Conservation (phyloP, 192 early-diverging fungal genomes). For the Coemansia sp. region DNA sequence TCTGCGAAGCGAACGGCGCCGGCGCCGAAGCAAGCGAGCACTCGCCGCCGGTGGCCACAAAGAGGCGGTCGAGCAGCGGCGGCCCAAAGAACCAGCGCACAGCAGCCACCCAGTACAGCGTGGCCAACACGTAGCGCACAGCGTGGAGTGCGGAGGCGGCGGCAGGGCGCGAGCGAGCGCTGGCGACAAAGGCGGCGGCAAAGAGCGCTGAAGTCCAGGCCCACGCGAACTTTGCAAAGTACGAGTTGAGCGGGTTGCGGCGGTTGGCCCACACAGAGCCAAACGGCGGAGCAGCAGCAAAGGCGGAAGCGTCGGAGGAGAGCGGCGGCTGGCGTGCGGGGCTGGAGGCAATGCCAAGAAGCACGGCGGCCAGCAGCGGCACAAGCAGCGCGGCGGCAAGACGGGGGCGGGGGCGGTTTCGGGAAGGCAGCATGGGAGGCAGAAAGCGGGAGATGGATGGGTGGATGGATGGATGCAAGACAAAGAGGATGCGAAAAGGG, state of each 20-base stretch:
- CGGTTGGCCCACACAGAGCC: constrained; percentile 63
- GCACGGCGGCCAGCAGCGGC: constrained; percentile 34
- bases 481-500: neutral
- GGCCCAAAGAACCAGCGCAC: constrained; percentile 88
- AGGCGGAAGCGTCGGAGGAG: neutral
- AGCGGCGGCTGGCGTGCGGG: neutral
- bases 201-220: constrained; percentile 79
- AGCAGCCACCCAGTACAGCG: constrained; percentile 81
- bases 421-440: neutral
- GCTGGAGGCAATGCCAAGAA: constrained; percentile 19
- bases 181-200: constrained; percentile 50
- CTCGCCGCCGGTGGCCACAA: constrained; percentile 66
- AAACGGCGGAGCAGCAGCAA: constrained; percentile 10
- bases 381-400: constrained; percentile 27
- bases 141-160: constrained; percentile 14
- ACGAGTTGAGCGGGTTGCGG: constrained; percentile 71
- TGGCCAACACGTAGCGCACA: constrained; percentile 62
- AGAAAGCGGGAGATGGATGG: neutral
- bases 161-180: constrained; percentile 19
- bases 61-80: constrained; percentile 77
- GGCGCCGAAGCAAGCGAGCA: constrained; percentile 37
- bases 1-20: constrained; percentile 22
- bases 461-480: neutral
- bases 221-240: constrained; percentile 86
- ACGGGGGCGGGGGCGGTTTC: constrained; percentile 6